These are phyloP conservation scores for Punica granatum DNA, from an alignment of 345 rosid genomes.

Conservation along the genomic window DNA sequence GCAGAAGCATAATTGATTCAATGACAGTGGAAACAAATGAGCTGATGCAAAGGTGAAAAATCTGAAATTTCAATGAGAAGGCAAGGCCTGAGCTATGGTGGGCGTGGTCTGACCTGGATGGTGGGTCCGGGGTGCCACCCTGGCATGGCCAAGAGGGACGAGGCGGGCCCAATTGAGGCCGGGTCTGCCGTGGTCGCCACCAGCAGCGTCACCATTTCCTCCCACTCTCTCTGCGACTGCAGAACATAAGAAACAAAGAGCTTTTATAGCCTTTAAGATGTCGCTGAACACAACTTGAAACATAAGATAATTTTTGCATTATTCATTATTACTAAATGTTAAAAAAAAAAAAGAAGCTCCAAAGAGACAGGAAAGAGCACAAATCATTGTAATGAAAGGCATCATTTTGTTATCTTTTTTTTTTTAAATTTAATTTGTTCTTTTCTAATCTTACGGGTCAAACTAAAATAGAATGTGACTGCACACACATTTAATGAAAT, in stretches of 20 bases:
- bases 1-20: too few relatives aligned
- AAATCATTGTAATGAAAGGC: too few relatives aligned
- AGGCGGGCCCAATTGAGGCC: constrained; percentile 63
- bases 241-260: too few relatives aligned
- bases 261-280: too few relatives aligned
- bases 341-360: not conserved
- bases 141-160: constrained; percentile 54
- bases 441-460: too few relatives aligned
- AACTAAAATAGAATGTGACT: too few relatives aligned
- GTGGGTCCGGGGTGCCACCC: constrained; percentile 42
- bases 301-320: too few relatives aligned
- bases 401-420: not conserved
- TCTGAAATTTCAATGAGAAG: not conserved
- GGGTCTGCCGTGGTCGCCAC: constrained; percentile 65
- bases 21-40: too few relatives aligned
- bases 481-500: too few relatives aligned
- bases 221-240: not conserved
- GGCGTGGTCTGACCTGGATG: constrained; percentile 24
- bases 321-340: too few relatives aligned
- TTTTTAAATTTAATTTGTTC: too few relatives aligned
- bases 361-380: not conserved
- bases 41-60: not conserved
- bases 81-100: not conserved
- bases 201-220: constrained; percentile 49
- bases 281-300: too few relatives aligned